Base-by-base conservation (phyloP, 2,329 filamentous ascomycete genomes). In the Dactylellina parvicollis region DNA sequence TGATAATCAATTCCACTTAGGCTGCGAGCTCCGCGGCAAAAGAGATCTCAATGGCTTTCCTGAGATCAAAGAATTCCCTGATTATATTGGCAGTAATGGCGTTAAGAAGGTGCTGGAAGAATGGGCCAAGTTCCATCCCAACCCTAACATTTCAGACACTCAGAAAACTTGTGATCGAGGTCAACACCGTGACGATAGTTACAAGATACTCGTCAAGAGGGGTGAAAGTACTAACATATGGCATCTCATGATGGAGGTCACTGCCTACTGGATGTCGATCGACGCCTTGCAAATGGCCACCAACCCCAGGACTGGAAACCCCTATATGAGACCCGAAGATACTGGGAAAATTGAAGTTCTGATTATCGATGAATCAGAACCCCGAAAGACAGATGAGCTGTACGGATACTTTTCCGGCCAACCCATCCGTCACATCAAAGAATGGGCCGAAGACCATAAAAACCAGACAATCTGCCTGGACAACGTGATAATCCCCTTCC, bases 401-500 rank as follows among this genome's bases (percentile, higher is more conserved):
- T 83, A 81, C 81, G 76, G 61, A 2, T 75, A 82, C 14, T 80
- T 82, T 42, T 78, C 81, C 4, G 74, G 77, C 24, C 76, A 77
- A 40, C 77, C 76, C 3, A 77, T 79, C 16, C 52, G 80, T 9
- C 79, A 80, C 0, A 50, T 80, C 28, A 42, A 59, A 5, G 77
- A 81, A 26, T 49, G 80, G 4, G 36, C 76, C 1, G 50, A 12
- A 8, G 10, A 22, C n/a, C 50, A n/a, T 4, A 16, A 57, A 7
- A 54, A 60, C 36, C 20, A 54, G 2, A 47, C 55, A 2, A 59
- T 40, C 9, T 61, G 71, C 36, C 62, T 78, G 38, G 54, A 77
- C 44, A 80, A 80, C 52, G 36, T 82, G 32, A 80, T 83, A 59
- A 72, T 83, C n/a, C 82, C 82, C 0, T 75, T 83, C 1, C 76